Evolutionary conservation across 371 early-diverging fungal species (phyloP), one percentile per base, ranked within the genome.

Genomic region (Actinomortierella ambigua): DNA sequence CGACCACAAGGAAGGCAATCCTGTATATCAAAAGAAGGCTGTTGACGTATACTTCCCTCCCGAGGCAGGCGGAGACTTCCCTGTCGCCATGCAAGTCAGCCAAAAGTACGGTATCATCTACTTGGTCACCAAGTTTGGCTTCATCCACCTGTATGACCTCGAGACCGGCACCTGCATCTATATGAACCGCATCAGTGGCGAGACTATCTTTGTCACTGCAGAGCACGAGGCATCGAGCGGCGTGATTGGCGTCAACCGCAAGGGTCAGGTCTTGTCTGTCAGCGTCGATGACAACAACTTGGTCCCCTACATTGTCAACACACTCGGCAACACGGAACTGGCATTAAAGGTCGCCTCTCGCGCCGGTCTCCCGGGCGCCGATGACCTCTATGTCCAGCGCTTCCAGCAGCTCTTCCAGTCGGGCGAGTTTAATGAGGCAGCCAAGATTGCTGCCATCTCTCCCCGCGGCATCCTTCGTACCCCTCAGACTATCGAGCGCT

Each of bases 131-230:
- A 98, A 98, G 81, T 93, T 89, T 76, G 98, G 98, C n/a, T 98
- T 92, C 75, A 92, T 98, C 59, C 98, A 98, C 71, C 81, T 98
- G 28, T 98, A 95, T 79, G 97, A 97, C 68, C 82, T 98, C 46
- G 97, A 96, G 76, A 85, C 93, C 9, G 98, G 95, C 29, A 86
- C 89, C 15, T 94, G 95, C 77, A 89, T 98, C 50, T 98, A 91
- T 79, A 94, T 94, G 90, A 97, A 98, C 81, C 88, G 98, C 60
- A 97, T 98, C 63, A 93, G 91, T 65, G 94, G 92, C 34, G 99
- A 98, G 55, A 96, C 99, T 24, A 93, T 98, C 58, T 98, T 98
- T 84, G 94, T 95, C 40, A 94, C 98, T 56, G 90, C 97, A n/a
- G 96, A 95, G 68, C 87, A 93, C 63, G 90, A 92, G 48, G 81